Conservation (phyloP, 257 asterid genomes). For the Paulownia fortunei region DNA sequence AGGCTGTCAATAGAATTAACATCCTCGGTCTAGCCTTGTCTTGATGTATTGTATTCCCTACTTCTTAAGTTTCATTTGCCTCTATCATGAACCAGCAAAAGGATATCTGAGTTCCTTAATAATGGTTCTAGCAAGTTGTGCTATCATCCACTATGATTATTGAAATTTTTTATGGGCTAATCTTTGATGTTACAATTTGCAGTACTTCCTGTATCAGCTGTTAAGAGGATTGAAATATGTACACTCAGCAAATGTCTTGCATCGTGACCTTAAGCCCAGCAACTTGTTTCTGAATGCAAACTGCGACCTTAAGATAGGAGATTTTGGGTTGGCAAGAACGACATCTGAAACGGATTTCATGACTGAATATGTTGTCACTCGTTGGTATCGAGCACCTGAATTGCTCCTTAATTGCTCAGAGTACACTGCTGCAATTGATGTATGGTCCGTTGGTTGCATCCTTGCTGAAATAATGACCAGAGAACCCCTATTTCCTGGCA, state of each 20-base stretch:
- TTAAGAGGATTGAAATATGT: slow-evolving; percentile 83
- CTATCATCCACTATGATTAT: neutral
- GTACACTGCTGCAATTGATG: slow-evolving; percentile 86
- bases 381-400: slow-evolving; percentile 95
- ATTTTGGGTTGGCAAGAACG: slow-evolving; percentile 90
- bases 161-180: slow-evolving; percentile 1
- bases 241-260: slow-evolving; percentile 88
- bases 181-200: slow-evolving; percentile 38
- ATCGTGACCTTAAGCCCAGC: slow-evolving; percentile 91
- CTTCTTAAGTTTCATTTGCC: neutral
- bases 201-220: slow-evolving; percentile 87
- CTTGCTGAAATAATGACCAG: slow-evolving; percentile 80
- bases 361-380: slow-evolving; percentile 95
- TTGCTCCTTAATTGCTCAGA: slow-evolving; percentile 87
- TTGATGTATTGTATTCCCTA: neutral
- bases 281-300: slow-evolving; percentile 80
- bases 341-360: slow-evolving; percentile 90
- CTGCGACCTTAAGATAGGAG: slow-evolving; percentile 83
- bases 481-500: slow-evolving; percentile 87
- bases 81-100: neutral
- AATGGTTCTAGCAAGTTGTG: neutral
- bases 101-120: neutral
- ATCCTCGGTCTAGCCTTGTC: neutral
- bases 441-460: slow-evolving; percentile 94
- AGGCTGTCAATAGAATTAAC: too few relatives aligned